Conservation (phyloP, 176 grass and related monocot species). For the Oryza rufipogon region DNA sequence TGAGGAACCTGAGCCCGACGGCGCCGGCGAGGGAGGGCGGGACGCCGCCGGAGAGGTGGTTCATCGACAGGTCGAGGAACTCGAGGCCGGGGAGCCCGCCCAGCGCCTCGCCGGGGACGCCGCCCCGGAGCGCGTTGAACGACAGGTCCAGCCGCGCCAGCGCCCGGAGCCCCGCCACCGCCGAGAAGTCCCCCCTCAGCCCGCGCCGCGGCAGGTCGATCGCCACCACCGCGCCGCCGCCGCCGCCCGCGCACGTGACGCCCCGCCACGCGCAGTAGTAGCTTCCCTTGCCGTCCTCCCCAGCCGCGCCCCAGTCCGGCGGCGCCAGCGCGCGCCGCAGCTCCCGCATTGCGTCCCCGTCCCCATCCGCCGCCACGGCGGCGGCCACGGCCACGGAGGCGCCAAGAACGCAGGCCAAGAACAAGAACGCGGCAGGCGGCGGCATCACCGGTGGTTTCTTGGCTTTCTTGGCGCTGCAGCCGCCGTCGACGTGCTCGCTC, state of each 20-base stretch:
- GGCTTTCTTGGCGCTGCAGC: background rate
- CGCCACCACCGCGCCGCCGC: slow-evolving; percentile 44
- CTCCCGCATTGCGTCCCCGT: slow-evolving; percentile 58
- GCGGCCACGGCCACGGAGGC: background rate
- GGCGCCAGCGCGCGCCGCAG: slow-evolving; percentile 61
- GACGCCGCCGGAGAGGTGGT: slow-evolving; percentile 60
- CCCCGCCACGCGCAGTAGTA: slow-evolving; percentile 76
- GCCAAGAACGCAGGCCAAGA: slow-evolving; percentile 27
- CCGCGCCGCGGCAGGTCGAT: slow-evolving; percentile 68
- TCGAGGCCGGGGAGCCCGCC: slow-evolving; percentile 47
- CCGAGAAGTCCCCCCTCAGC: slow-evolving; percentile 66
- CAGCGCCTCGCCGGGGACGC: slow-evolving; percentile 44
- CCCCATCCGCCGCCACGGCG: background rate
- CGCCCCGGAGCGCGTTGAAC: slow-evolving; percentile 59
- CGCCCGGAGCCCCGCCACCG: slow-evolving; percentile 36
- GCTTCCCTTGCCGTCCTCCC: background rate
- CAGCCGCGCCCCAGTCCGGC: slow-evolving; percentile 47
- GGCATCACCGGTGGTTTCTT: slow-evolving; percentile 35
- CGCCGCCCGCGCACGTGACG: slow-evolving; percentile 54
- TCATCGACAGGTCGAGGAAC: slow-evolving; percentile 86
- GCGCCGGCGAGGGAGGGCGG: slow-evolving; percentile 44
- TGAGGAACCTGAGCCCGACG: slow-evolving; percentile 55
- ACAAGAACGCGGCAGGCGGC: slow-evolving; percentile 28
- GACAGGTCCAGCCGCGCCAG: slow-evolving; percentile 75
- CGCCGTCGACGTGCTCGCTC: background rate